phyloP scores from a whole-genome alignment of 768 basidiomycete genomes.

The Serendipita vermifera region DNA sequence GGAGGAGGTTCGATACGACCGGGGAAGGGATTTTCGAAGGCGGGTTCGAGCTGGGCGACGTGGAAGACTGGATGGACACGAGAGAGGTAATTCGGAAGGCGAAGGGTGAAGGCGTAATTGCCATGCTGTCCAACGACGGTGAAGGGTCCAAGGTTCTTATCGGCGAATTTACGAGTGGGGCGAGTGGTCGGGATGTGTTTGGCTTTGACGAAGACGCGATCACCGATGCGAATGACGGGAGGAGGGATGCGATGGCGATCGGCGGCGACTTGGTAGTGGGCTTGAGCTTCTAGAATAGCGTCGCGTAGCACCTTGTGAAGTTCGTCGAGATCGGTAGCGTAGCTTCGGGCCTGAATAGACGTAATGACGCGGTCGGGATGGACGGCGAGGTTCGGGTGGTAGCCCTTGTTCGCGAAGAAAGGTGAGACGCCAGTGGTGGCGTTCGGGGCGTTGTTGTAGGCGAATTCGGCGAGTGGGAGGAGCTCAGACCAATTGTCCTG shows the following conservation, averaged over 20 bases:
- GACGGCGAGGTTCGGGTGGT: constrained; percentile 18
- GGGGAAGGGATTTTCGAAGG: constrained; percentile 23
- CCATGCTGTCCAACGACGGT: constrained; percentile 17
- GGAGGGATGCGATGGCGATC: constrained; percentile 5
- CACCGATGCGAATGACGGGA: not conserved
- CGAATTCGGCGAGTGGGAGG: constrained; percentile 25
- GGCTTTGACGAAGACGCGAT: constrained; percentile 1
- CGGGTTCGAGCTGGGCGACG: constrained; percentile 22
- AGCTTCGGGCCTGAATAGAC: constrained; percentile 17
- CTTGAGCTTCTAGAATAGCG: constrained; percentile 16
- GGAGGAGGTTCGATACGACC: constrained; percentile 16
- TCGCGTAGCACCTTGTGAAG: constrained; percentile 17
- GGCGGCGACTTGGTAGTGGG: constrained; percentile 13
- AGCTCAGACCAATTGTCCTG: constrained; percentile 26
- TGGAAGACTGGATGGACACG: constrained; percentile 31
- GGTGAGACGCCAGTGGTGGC: constrained; percentile 23
- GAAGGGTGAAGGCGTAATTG: constrained; percentile 21
- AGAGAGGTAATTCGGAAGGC: constrained; percentile 24
- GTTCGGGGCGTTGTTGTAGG: constrained; percentile 22
- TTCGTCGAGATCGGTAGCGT: constrained; percentile 17
- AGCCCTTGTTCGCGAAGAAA: constrained; percentile 25
- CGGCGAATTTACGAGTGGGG: constrained; percentile 17
- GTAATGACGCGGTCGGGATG: constrained; percentile 15
- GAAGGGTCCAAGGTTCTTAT: constrained; percentile 18
- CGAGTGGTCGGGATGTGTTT: not conserved